These are phyloP conservation scores for Forsythia suspensa DNA, from an alignment of 257 asterid species.

Conservation along the genomic window DNA sequence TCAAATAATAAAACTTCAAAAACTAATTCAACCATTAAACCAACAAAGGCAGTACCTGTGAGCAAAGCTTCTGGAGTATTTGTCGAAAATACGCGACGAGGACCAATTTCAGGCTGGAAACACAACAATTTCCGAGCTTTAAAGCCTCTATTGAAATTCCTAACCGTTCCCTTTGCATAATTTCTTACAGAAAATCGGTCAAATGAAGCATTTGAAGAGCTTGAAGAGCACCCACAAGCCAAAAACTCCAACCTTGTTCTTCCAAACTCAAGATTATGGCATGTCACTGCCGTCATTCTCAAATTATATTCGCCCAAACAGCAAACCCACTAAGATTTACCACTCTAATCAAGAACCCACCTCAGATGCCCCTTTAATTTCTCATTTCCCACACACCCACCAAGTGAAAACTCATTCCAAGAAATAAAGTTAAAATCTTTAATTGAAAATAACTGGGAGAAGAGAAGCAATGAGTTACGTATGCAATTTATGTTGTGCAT, in stretches of 20 bases:
- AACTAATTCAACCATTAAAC: background rate
- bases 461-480: background rate
- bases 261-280: conserved; percentile 64
- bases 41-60: conserved; percentile 41
- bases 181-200: conserved; percentile 35
- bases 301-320: background rate
- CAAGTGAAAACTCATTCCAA: conserved; percentile 7
- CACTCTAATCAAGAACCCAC: conserved; percentile 40
- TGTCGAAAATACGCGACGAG: conserved; percentile 61
- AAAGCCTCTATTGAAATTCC: conserved; percentile 47
- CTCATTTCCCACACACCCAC: conserved; percentile 29
- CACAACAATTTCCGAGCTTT: conserved; percentile 48
- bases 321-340: conserved; percentile 16
- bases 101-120: conserved; percentile 49
- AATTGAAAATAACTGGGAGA: background rate
- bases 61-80: conserved; percentile 64
- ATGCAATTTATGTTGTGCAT: background rate
- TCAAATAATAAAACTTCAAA: conserved; percentile 3
- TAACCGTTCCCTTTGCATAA: conserved; percentile 39
- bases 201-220: conserved; percentile 62
- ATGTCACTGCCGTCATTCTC: conserved; percentile 72
- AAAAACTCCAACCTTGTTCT: conserved; percentile 61
- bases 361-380: conserved; percentile 46
- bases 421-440: background rate
- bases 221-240: conserved; percentile 75